Evolutionary conservation across 2,329 filamentous ascomycete genomes (phyloP), one percentile per base, ranked within the genome.

Genomic region (Canariomyces notabilis): DNA sequence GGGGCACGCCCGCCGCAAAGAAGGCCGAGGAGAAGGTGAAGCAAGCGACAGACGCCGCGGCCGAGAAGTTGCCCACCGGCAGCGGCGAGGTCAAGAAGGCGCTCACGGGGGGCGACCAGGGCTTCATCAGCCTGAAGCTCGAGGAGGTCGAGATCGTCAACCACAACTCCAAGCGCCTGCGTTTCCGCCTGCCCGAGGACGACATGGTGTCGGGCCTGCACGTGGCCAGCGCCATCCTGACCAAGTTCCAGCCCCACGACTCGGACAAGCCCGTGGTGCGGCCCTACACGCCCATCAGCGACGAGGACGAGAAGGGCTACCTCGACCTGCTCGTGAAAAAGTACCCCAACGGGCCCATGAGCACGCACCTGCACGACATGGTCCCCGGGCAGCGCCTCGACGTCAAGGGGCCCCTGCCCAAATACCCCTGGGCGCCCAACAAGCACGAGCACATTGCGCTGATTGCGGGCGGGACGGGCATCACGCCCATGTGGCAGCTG

Each of bases 401-500:
- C 52, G 82, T 98, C 74, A 97, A 98, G 78, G 93, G 93, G 15
- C 93, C 93, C 2, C 81, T 98, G 32, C 87, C 89, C 61, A 98
- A 98, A 72, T 97, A 96, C 70, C 70, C 80, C 23, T 97, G 90
- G 90, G 64, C 80, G 43, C 63, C 83, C 57, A 97, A 97, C 79
- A 96, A 95, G 80, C 90, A 96, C 74, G 74, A 87, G 51, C 89
- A 97, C 74, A 81, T 94, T 59, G 84, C 80, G 32, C 75, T 91
- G 56, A 79, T 98, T 53, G 89, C 91, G n/a, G 93, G 93, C 60
- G 93, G 93, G 55, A 96, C 93, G 6, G 93, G 93, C 51, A 95
- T 98, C 67, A 93, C 93, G 9, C 93, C 93, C 58, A 96, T 97
- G 91, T 97, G 87, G 77, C 93, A 98, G 76, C 82, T 98, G 37